phyloP scores from a whole-genome alignment of 192 early-diverging fungal species.

The Backusella liffmaniae region DNA sequence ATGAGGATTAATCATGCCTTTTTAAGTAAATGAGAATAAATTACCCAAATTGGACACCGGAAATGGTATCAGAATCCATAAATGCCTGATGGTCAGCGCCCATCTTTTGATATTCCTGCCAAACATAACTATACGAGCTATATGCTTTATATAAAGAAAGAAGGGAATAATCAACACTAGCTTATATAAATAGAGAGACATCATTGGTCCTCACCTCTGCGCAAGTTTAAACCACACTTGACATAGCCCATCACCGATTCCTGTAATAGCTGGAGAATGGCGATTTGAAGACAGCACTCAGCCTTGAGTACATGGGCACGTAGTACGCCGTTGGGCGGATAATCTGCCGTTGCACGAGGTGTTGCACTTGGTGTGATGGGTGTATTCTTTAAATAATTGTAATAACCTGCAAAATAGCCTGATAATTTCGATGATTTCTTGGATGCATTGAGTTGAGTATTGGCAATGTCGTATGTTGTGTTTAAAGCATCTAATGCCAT shows the following conservation, averaged over 20 bases:
- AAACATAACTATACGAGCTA: slow-evolving; percentile 49
- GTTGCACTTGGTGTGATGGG: not conserved
- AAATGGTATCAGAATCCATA: slow-evolving; percentile 51
- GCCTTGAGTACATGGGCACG: slow-evolving; percentile 51
- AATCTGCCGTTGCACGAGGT: slow-evolving; percentile 11
- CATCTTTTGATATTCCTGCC: slow-evolving; percentile 50
- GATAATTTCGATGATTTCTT: slow-evolving; percentile 35
- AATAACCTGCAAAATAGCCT: slow-evolving; percentile 37
- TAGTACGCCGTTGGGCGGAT: slow-evolving; percentile 45
- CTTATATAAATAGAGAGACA: too few species aligned
- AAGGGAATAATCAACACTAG: too few species aligned
- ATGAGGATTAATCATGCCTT: not conserved
- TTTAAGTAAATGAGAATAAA: not conserved
- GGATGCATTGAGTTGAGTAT: slow-evolving; percentile 42
- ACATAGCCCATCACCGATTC: slow-evolving; percentile 53
- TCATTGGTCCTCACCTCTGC: slow-evolving; percentile 30
- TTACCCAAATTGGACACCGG: slow-evolving; percentile 57
- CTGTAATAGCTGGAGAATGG: slow-evolving; percentile 49
- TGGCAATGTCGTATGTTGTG: slow-evolving; percentile 46
- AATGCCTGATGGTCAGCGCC: slow-evolving; percentile 34
- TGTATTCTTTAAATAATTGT: slow-evolving; percentile 20
- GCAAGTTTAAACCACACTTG: slow-evolving; percentile 50
- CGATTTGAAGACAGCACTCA: slow-evolving; percentile 49
- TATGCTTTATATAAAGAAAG: slow-evolving; percentile 29
- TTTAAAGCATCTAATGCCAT: slow-evolving; percentile 45